Percentiles rank a stretch among this genome's conserved stretches.
Conservation (phyloP, 345 rosid species). For the Lumnitzera littorea region DNA sequence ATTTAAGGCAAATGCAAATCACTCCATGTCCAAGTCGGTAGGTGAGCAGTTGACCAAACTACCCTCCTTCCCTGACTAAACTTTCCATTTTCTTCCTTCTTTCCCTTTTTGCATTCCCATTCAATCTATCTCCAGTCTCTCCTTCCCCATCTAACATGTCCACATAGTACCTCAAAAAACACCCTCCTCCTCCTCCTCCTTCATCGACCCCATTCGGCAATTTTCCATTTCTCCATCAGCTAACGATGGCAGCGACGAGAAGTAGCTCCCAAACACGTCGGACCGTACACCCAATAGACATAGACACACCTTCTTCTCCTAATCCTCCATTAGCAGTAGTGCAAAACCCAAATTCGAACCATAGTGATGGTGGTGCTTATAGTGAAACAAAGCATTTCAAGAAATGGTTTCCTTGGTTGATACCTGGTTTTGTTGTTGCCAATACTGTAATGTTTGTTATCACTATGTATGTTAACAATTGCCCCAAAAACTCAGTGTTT, state of each 20-base stretch:
- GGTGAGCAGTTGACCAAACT: too few species aligned
- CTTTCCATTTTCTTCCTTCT: too few species aligned
- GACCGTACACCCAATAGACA: constrained; percentile 38
- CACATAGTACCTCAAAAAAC: too few species aligned
- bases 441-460: constrained; percentile 58
- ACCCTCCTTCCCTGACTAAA: too few species aligned
- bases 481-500: constrained; percentile 65
- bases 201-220: neutral
- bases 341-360: too few species aligned
- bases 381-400: constrained; percentile 47
- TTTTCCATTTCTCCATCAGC: constrained; percentile 21
- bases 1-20: too few species aligned
- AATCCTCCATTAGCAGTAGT: neutral
- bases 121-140: too few species aligned
- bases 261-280: constrained; percentile 12
- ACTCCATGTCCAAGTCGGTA: too few species aligned
- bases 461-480: constrained; percentile 83
- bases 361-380: constrained; percentile 8
- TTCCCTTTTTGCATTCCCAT: too few species aligned
- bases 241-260: constrained; percentile 23
- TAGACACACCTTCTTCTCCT: constrained; percentile 19
- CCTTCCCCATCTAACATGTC: too few species aligned
- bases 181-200: neutral
- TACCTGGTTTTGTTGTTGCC: constrained; percentile 67
- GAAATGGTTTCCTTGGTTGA: constrained; percentile 74